A percentile compares a stretch with the other conserved stretches of the same genome.
Conservation (phyloP, 306 rosid genomes). For the Fragaria nilgerrensis region DNA sequence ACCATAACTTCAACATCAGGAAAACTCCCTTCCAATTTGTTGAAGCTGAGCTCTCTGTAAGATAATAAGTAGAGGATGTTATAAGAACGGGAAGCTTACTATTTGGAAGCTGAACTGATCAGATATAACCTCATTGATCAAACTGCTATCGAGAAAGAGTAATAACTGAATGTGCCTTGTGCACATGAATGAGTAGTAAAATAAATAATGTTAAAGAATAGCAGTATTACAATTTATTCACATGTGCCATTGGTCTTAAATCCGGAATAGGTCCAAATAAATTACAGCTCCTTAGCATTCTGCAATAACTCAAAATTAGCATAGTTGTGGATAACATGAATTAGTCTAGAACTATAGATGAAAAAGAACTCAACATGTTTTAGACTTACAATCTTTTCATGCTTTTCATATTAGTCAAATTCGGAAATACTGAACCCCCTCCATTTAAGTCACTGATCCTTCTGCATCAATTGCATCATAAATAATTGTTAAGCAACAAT, state of each 20-base stretch:
- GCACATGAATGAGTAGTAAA: neutral
- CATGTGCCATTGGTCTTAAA: neutral
- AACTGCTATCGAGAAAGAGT: neutral
- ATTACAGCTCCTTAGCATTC: constrained; percentile 31
- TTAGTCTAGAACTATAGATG: neutral
- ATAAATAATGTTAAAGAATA: neutral
- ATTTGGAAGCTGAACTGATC: neutral
- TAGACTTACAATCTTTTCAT: constrained; percentile 14
- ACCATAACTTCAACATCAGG: neutral
- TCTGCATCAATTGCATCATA: constrained; percentile 8
- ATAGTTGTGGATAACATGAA: neutral
- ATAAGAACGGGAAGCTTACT: neutral
- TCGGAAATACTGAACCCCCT: constrained; percentile 17
- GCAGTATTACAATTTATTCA: neutral
- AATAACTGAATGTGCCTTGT: neutral
- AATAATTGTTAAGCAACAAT: no score
- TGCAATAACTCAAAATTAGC: constrained; percentile 1
- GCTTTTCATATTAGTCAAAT: neutral
- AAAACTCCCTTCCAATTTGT: constrained; percentile 14
- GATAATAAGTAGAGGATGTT: neutral
- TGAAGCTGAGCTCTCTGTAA: constrained; percentile 31
- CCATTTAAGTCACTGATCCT: constrained; percentile 30
- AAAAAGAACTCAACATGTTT: neutral
- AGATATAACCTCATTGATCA: neutral
- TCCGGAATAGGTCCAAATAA: constrained; percentile 15